Percentiles rank a stretch among this genome's conserved stretches.
Conservation (phyloP, 225 moss, liverwort and hornwort species). For the Asterella californica region DNA sequence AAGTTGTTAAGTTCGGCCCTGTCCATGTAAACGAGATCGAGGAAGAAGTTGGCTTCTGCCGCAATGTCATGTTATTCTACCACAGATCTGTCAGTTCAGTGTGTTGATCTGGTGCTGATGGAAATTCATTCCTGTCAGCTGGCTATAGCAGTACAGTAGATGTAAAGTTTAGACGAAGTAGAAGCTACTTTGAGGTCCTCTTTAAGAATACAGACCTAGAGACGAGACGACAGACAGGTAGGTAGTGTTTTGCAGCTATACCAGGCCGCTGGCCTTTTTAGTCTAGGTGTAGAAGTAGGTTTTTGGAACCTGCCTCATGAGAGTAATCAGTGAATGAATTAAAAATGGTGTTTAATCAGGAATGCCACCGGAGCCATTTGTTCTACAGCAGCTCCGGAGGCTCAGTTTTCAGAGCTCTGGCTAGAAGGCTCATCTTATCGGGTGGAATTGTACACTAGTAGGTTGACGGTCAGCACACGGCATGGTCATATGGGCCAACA, state of each 20-base stretch:
- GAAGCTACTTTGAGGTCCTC: background rate
- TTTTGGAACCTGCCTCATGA: background rate
- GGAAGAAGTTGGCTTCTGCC: slow-evolving; percentile 23
- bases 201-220: too few relatives aligned
- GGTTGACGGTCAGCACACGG: slow-evolving; percentile 3
- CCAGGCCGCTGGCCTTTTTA: background rate
- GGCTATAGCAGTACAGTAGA: background rate
- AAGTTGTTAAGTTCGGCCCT: slow-evolving; percentile 10
- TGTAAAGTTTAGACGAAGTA: background rate
- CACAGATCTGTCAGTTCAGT: slow-evolving; percentile 19
- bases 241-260: background rate
- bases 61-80: slow-evolving; percentile 11
- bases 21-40: slow-evolving; percentile 15
- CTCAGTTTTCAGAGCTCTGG: background rate
- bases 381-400: background rate
- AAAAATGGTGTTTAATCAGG: background rate
- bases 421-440: background rate
- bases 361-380: background rate
- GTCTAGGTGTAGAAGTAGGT: slow-evolving; percentile 2
- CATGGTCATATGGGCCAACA: background rate
- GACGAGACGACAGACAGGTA: background rate
- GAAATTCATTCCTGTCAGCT: background rate
- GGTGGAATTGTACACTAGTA: slow-evolving; percentile 6
- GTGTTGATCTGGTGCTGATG: background rate
- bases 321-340: slow-evolving; percentile 2